These are phyloP conservation scores for Euphorbia celastroides DNA, from an alignment of 441 rosid genomes.

Conservation along the genomic window DNA sequence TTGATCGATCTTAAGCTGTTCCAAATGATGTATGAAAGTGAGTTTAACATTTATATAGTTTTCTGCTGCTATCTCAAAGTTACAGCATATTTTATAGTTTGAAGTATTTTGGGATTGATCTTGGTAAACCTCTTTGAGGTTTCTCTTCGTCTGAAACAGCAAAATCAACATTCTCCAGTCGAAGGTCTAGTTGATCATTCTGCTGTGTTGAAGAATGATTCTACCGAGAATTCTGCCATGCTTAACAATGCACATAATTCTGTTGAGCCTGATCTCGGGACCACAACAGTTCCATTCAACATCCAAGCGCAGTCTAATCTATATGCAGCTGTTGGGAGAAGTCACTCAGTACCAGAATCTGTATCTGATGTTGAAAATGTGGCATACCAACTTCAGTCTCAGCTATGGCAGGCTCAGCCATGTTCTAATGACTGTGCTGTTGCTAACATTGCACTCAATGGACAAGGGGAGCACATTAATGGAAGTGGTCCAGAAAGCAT, in stretches of 20 bases:
- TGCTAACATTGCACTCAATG: conserved; percentile 29
- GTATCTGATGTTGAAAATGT: conserved; percentile 39
- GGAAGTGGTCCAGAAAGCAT: conserved; percentile 56
- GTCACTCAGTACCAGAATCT: conserved; percentile 35
- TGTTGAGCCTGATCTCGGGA: conserved; percentile 39
- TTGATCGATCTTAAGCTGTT: background rate
- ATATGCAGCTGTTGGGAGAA: conserved; percentile 34
- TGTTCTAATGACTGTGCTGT: conserved; percentile 27
- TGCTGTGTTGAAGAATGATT: conserved; percentile 39
- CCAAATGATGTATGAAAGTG: background rate
- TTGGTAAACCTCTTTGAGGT: background rate
- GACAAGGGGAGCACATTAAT: conserved; percentile 32
- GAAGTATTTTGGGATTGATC: background rate
- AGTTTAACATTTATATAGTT: background rate
- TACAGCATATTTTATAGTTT: background rate
- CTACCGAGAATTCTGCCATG: conserved; percentile 36
- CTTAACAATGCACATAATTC: conserved; percentile 35
- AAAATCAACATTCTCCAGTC: conserved; percentile 33
- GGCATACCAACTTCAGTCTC: conserved; percentile 40
- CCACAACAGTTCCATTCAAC: conserved; percentile 28
- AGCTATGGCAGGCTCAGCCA: conserved; percentile 38
- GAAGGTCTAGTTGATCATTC: conserved; percentile 43
- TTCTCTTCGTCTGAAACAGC: conserved; percentile 35
- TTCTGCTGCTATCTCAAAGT: background rate
- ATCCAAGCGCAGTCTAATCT: conserved; percentile 32